phyloP scores from a whole-genome alignment of 768 basidiomycete species.

The Hygrophoropsis aurantiaca region DNA sequence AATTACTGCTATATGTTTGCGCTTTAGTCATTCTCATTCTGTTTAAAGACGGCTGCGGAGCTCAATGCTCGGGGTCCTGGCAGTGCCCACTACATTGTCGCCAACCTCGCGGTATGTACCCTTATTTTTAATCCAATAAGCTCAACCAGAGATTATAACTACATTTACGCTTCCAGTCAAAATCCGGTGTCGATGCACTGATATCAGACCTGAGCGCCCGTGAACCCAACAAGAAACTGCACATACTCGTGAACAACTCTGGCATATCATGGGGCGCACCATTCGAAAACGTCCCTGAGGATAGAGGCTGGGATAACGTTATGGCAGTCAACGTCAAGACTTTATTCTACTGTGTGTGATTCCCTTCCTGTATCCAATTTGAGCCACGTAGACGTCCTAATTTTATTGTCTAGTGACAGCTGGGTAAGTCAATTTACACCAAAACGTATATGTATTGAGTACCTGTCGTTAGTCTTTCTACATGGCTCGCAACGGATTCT shows the following conservation, averaged over 20 bases:
- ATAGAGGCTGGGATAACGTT: conserved; percentile 83
- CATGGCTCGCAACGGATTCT: conserved; percentile 64
- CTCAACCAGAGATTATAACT: too few species aligned
- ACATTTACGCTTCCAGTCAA: conserved; percentile 49
- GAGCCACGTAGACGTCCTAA: conserved; percentile 2
- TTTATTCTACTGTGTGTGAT: conserved; percentile 69
- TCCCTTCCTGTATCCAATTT: background rate
- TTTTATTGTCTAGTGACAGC: conserved; percentile 37
- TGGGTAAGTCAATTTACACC: conserved; percentile 31
- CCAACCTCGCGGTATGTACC: conserved; percentile 67
- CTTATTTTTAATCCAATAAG: too few species aligned
- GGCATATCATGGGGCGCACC: conserved; percentile 79
- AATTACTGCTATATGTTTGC: too few species aligned
- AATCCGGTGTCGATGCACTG: conserved; percentile 76
- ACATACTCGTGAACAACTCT: conserved; percentile 84
- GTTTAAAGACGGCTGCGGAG: conserved; percentile 53
- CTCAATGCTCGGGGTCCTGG: conserved; percentile 63
- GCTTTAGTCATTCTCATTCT: background rate
- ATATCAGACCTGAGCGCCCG: conserved; percentile 65
- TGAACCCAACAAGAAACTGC: conserved; percentile 59
- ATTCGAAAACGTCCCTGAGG: conserved; percentile 71
- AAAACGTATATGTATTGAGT: conserved; percentile 3
- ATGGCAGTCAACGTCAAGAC: conserved; percentile 85
- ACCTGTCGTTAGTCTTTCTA: conserved; percentile 26
- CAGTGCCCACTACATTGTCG: conserved; percentile 69